A percentile compares a stretch with the other conserved stretches of the same genome.
These are phyloP conservation scores for Penicillium sp. DNA, from an alignment of 2,329 filamentous ascomycete species.

Conservation along the genomic window DNA sequence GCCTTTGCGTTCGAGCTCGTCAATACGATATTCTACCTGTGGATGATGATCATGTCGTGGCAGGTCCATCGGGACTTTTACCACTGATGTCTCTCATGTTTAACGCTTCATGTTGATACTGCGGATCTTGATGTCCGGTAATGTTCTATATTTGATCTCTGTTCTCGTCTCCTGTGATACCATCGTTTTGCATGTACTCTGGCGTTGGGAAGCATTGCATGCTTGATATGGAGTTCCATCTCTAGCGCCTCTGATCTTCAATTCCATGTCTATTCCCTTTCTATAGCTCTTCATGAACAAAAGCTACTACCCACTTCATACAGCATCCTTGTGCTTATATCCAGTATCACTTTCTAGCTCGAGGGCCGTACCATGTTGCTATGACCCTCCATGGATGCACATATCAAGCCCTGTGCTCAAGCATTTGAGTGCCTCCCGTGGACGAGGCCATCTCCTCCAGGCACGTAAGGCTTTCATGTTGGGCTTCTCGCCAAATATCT, in stretches of 20 bases:
- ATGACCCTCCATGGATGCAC: background rate
- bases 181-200: slow-evolving; percentile 13
- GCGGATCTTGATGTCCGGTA: slow-evolving; percentile 6
- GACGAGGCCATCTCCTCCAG: background rate
- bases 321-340: background rate
- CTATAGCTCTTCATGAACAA: background rate
- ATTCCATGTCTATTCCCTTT: background rate
- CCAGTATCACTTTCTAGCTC: background rate
- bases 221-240: background rate
- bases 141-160: background rate
- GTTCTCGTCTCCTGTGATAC: slow-evolving; percentile 16
- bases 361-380: background rate
- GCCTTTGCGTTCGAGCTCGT: slow-evolving; percentile 66
- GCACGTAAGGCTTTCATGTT: background rate
- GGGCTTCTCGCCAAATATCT: no score
- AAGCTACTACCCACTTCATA: background rate
- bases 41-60: slow-evolving; percentile 66
- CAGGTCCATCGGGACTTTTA: slow-evolving; percentile 51
- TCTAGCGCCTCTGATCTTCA: background rate
- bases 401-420: background rate
- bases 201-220: slow-evolving; percentile 10
- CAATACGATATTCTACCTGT: slow-evolving; percentile 64
- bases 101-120: slow-evolving; percentile 6
- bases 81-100: slow-evolving; percentile 14
- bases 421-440: background rate